Conservation (phyloP, 768 basidiomycete species). For the Podaxis mareebaensis region DNA sequence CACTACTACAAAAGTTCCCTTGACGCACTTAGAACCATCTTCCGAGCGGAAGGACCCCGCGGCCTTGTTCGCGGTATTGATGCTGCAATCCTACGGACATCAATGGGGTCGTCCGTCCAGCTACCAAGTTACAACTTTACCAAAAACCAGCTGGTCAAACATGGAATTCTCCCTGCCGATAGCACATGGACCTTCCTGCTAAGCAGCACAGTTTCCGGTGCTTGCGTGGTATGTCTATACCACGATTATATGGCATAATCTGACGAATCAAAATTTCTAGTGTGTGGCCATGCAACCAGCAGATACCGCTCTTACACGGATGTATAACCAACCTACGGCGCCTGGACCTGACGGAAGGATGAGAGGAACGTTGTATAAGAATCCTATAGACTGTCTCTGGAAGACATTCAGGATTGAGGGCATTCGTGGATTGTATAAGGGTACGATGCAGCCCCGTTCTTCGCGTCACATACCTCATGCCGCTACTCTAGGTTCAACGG, state of each 20-base stretch:
- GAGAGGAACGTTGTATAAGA: slow-evolving; percentile 81
- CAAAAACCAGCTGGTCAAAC: slow-evolving; percentile 73
- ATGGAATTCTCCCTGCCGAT: slow-evolving; percentile 70
- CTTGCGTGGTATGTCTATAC: slow-evolving; percentile 75
- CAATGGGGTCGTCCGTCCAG: slow-evolving; percentile 96
- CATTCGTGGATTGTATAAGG: slow-evolving; percentile 94
- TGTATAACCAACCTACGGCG: slow-evolving; percentile 94
- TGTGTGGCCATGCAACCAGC: slow-evolving; percentile 94
- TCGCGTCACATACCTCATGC: neutral
- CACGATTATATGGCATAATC: neutral
- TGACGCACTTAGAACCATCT: slow-evolving; percentile 80
- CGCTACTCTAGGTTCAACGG: slow-evolving; percentile 71
- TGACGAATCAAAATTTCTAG: slow-evolving; percentile 35
- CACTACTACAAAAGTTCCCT: slow-evolving; percentile 87
- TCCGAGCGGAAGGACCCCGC: slow-evolving; percentile 69
- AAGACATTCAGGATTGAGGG: slow-evolving; percentile 94
- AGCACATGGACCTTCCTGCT: slow-evolving; percentile 86
- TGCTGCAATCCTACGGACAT: slow-evolving; percentile 89
- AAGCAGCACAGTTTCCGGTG: slow-evolving; percentile 86
- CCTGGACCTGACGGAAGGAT: slow-evolving; percentile 67
- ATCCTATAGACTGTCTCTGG: slow-evolving; percentile 95
- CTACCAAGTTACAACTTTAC: slow-evolving; percentile 94
- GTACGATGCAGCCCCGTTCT: slow-evolving; percentile 32
- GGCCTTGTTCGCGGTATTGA: slow-evolving; percentile 91
- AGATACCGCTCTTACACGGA: slow-evolving; percentile 87